Evolutionary conservation across 331 rosid species (phyloP).

Genomic region (Rosa hybrid): DNA sequence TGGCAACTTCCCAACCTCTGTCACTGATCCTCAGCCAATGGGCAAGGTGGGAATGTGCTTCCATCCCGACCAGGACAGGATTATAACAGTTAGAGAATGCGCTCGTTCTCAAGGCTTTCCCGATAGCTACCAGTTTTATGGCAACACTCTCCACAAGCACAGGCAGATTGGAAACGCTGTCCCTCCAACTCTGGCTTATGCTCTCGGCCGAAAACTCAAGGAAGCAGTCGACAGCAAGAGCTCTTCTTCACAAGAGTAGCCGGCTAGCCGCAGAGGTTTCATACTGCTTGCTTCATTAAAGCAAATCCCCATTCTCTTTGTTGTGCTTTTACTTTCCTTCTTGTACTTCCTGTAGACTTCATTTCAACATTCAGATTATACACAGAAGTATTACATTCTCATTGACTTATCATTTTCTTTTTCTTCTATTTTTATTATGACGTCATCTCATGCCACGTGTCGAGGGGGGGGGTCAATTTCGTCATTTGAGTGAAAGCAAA

Average conservation of each 20-base stretch:
- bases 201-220: conserved; percentile 74
- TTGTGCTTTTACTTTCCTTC: neutral
- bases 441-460: too few species aligned
- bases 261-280: neutral
- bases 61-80: conserved; percentile 94
- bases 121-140: conserved; percentile 68
- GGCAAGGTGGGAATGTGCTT: conserved; percentile 99
- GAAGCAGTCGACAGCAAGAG: conserved; percentile 56
- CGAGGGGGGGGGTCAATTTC: conserved; percentile 3
- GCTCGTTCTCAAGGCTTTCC: conserved; percentile 98
- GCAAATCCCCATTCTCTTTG: neutral
- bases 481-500: conserved; percentile 11
- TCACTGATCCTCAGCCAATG: conserved; percentile 98
- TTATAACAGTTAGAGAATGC: conserved; percentile 91
- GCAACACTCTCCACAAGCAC: conserved; percentile 80
- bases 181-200: conserved; percentile 90
- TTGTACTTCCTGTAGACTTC: neutral
- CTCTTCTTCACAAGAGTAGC: conserved; percentile 1
- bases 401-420: too few species aligned
- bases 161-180: conserved; percentile 99
- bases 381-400: neutral
- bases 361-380: neutral
- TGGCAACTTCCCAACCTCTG: conserved; percentile 95
- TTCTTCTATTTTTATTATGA: too few species aligned
- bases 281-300: neutral